Conservation (phyloP, 768 basidiomycete species). For the Russula emetica region DNA sequence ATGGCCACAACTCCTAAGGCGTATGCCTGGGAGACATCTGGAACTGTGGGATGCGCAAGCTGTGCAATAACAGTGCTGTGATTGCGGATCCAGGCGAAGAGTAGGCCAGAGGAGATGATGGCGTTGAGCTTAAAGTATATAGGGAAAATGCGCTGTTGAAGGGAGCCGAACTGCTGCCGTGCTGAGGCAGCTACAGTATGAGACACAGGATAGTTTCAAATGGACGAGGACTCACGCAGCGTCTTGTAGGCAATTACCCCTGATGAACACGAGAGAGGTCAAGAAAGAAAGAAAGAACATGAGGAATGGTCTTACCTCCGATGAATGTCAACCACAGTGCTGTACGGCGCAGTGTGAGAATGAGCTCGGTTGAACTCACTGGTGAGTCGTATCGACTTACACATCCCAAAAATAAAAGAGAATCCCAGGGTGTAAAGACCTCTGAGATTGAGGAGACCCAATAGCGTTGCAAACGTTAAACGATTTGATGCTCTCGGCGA, state of each 20-base stretch:
- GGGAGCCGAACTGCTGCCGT: slow-evolving; percentile 63
- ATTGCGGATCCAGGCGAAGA: slow-evolving; percentile 53
- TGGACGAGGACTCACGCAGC: slow-evolving; percentile 45
- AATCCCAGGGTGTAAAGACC: slow-evolving; percentile 54
- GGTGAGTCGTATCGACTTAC: slow-evolving; percentile 39
- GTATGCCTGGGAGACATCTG: slow-evolving; percentile 65
- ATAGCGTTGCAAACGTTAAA: slow-evolving; percentile 24
- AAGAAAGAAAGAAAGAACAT: slow-evolving; percentile 8
- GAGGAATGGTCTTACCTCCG: slow-evolving; percentile 41
- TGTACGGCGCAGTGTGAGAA: slow-evolving; percentile 18
- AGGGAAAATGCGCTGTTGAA: slow-evolving; percentile 74
- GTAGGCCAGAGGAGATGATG: slow-evolving; percentile 47
- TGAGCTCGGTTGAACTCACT: neutral
- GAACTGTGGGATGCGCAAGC: slow-evolving; percentile 43
- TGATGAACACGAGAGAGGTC: slow-evolving; percentile 29
- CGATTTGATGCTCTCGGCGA: slow-evolving; percentile 26
- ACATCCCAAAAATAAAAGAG: slow-evolving; percentile 66
- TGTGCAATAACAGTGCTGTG: slow-evolving; percentile 54
- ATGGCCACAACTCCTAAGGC: slow-evolving; percentile 45
- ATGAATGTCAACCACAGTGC: slow-evolving; percentile 65
- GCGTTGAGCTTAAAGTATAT: slow-evolving; percentile 67
- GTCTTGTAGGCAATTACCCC: slow-evolving; percentile 58
- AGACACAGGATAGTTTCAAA: neutral
- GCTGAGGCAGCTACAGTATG: slow-evolving; percentile 41
- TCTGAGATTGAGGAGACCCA: slow-evolving; percentile 30